phyloP scores from a whole-genome alignment of 1,139 yeast species.

The Sugiyamaella paludigena region DNA sequence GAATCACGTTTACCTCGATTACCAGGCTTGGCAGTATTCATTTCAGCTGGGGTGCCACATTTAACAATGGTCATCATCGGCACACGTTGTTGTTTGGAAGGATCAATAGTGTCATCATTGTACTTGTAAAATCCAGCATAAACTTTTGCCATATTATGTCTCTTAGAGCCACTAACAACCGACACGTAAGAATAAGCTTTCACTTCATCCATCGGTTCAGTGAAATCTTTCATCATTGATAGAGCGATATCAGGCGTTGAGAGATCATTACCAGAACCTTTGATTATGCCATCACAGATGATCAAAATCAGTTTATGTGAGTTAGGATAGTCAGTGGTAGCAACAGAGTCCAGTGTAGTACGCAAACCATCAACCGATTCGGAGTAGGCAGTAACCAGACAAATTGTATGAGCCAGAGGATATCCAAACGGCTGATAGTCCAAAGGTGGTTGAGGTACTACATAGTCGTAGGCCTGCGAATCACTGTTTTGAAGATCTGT shows the following conservation, averaged over 20 bases:
- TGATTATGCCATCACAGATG: conserved; percentile 89
- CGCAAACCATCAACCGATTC: conserved; percentile 86
- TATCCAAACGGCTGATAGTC: conserved; percentile 83
- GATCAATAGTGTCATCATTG: conserved; percentile 67
- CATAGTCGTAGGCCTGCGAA: conserved; percentile 44
- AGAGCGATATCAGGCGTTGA: conserved; percentile 88
- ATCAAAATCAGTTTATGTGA: conserved; percentile 84
- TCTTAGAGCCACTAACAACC: conserved; percentile 86
- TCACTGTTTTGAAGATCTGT: conserved; percentile 10
- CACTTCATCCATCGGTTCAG: conserved; percentile 68
- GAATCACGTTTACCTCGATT: conserved; percentile 98
- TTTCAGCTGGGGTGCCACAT: conserved; percentile 90
- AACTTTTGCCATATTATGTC: conserved; percentile 97
- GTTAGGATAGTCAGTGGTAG: conserved; percentile 91
- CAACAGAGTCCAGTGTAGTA: conserved; percentile 83
- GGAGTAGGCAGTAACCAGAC: conserved; percentile 89
- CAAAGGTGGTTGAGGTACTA: conserved; percentile 88
- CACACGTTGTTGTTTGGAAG: conserved; percentile 81
- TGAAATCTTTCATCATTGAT: conserved; percentile 83
- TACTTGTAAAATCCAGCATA: conserved; percentile 83
- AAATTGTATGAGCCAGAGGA: conserved; percentile 82
- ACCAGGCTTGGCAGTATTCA: conserved; percentile 81
- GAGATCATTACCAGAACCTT: conserved; percentile 85
- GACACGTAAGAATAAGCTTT: conserved; percentile 85
- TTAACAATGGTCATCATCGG: conserved; percentile 83